Percentiles rank a stretch among this genome's conserved stretches.
Conservation (phyloP, 202 grass and related monocot genomes). For the Schoenoplectus tabernaemontani region DNA sequence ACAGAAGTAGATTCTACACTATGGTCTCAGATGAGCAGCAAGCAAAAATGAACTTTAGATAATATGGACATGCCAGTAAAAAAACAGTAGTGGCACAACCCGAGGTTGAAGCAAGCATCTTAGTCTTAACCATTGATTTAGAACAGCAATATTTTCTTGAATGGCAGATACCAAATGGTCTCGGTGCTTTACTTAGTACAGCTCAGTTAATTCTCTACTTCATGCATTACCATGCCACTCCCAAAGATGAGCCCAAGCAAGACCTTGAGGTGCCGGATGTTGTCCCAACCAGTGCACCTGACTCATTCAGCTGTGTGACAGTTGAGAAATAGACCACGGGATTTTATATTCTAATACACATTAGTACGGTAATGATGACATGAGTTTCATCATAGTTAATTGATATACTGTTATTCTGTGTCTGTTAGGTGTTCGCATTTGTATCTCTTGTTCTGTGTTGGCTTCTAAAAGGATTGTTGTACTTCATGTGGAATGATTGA, state of each 20-base stretch:
- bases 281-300: background rate
- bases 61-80: background rate
- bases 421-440: background rate
- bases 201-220: slow-evolving; percentile 54
- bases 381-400: background rate
- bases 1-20: no score
- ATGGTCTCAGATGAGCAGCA: background rate
- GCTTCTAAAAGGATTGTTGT: background rate
- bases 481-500: background rate
- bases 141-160: background rate
- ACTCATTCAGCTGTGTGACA: background rate
- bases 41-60: background rate
- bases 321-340: background rate
- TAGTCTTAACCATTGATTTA: background rate
- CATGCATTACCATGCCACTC: slow-evolving; percentile 35
- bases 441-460: background rate
- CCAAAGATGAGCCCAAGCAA: slow-evolving; percentile 24
- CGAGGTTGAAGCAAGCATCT: background rate
- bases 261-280: slow-evolving; percentile 34
- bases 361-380: background rate
- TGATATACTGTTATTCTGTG: background rate
- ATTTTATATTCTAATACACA: background rate
- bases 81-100: background rate
- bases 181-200: slow-evolving; percentile 38
- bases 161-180: slow-evolving; percentile 57